Evolutionary conservation across 2,329 filamentous ascomycete species (phyloP), one percentile per base, ranked within the genome.

Genomic region (Colletotrichum agaves): DNA sequence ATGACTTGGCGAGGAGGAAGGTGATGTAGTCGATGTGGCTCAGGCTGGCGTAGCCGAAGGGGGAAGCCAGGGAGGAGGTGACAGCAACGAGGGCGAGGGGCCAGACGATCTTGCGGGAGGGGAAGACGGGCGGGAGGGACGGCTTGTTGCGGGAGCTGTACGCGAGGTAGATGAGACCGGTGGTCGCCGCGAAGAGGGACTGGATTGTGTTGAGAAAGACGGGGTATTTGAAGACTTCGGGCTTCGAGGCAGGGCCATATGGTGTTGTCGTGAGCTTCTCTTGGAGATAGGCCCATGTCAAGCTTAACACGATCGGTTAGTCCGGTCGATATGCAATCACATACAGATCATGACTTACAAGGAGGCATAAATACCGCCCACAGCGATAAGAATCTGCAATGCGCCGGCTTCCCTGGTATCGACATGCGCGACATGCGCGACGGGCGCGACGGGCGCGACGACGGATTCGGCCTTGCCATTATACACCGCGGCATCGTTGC

Each of bases 21-120:
- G 96, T 98, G 75, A 98, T 93, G 81, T 98, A 98, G 87, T 98
- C 96, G 80, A 98, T 94, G 79, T 98, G 94, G 41, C 91, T 90
- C 57, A 98, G 89, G 67, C 90, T 92, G 56, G 96, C 94, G 81
- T 98, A 98, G 73, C 95, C 96, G 76, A 98, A 98, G 3, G 95
- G 95, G n/a, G 91, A 94, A 43, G 95, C 94, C 59, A 98, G 91
- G 4, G 93, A 94, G 74, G 90, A 92, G 4, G 94, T 97, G 63
- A 98, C 80, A 72, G 94, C 68, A 67, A 99, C 93, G 66, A 98
- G 88, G 68, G 93, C 79, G 50, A 99, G 86, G 5, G 95, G 94
- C 43, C 87, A 81, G 63, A 98, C 81, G 75, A 98, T 97, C 61
- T 85, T 82, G 67, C 83, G 80, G 41, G 89, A 91, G 0, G 96